Conservation (phyloP, 305 asterid species). For the Solanum hybrid region DNA sequence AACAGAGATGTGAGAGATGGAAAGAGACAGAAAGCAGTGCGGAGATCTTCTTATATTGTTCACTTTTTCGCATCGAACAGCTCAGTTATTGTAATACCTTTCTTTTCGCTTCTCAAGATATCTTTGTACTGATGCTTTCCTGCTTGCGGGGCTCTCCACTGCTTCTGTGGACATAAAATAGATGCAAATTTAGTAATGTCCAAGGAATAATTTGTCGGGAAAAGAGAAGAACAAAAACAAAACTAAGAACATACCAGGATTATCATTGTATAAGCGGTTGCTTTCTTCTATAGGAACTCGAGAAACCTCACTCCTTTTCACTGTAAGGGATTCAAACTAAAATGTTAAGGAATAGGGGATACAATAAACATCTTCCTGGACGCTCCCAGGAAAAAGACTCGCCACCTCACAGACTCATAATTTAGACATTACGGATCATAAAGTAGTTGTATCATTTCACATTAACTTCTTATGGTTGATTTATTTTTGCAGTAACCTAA, state of each 20-base stretch:
- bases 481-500: not conserved
- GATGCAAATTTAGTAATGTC: not conserved
- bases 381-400: not conserved
- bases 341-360: not conserved
- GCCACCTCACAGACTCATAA: not conserved
- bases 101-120: slow-evolving; percentile 91
- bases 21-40: slow-evolving; percentile 21
- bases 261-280: slow-evolving; percentile 37
- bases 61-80: slow-evolving; percentile 8
- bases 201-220: not conserved
- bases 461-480: not conserved
- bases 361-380: not conserved
- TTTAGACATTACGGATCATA: not conserved
- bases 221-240: not conserved
- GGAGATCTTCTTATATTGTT: slow-evolving; percentile 17
- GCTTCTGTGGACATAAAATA: slow-evolving; percentile 19
- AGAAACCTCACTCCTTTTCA: slow-evolving; percentile 30
- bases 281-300: slow-evolving; percentile 39
- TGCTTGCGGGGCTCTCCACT: slow-evolving; percentile 56
- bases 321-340: slow-evolving; percentile 28
- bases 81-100: slow-evolving; percentile 47
- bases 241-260: slow-evolving; percentile 32
- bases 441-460: not conserved
- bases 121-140: slow-evolving; percentile 86
- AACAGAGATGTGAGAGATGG: slow-evolving; percentile 54